Evolutionary conservation across 192 early-diverging fungal species (phyloP).

Genomic region (Chytriomyces sp.): DNA sequence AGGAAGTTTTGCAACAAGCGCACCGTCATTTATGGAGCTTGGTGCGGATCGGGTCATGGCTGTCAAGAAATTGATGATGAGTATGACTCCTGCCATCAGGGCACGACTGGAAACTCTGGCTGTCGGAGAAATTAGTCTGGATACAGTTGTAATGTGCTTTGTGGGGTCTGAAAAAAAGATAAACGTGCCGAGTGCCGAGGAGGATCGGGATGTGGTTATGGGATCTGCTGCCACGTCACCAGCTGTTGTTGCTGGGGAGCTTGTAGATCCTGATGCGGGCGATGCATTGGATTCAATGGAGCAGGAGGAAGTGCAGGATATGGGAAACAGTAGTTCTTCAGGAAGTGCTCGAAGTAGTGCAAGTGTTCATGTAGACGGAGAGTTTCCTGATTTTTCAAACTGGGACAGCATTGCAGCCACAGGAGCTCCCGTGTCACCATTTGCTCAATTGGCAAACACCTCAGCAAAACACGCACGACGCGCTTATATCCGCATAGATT

Average conservation of each 20-base stretch:
- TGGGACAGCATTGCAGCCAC: not conserved
- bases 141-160: slow-evolving; percentile 17
- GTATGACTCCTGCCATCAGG: not conserved
- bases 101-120: slow-evolving; percentile 5
- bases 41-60: not conserved
- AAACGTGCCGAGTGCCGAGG: not conserved
- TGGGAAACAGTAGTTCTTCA: not conserved
- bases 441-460: slow-evolving; percentile 1
- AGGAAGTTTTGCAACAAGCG: not conserved
- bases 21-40: not conserved
- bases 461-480: not conserved
- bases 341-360: not conserved
- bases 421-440: not conserved
- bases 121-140: slow-evolving; percentile 21
- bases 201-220: slow-evolving; percentile 5
- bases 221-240: not conserved
- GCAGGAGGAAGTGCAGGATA: slow-evolving; percentile 9
- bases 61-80: slow-evolving; percentile 21
- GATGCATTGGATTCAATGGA: slow-evolving; percentile 3
- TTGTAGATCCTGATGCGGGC: not conserved
- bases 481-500: not conserved
- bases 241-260: not conserved
- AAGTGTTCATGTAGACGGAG: not conserved
- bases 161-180: not conserved
- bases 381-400: not conserved